Conservation (phyloP, 2,329 filamentous ascomycete species). For the Calonectria pauciramosa region DNA sequence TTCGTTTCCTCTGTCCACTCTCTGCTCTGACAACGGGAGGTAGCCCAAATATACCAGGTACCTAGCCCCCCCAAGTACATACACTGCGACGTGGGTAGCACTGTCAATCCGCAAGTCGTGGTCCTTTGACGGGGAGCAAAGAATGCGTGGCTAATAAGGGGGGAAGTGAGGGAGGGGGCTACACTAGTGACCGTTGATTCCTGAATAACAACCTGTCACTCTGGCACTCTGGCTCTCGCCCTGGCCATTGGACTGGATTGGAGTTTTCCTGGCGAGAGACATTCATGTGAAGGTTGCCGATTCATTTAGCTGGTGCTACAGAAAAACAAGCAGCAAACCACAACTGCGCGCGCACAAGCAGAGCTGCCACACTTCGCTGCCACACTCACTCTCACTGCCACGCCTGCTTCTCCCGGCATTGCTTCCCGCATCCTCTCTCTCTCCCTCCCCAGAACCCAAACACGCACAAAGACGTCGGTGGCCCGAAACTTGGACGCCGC, state of each 20-base stretch:
- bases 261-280: neutral
- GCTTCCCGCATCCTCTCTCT: neutral
- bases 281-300: neutral
- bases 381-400: neutral
- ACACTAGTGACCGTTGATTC: constrained; percentile 44
- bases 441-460: neutral
- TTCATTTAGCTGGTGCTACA: neutral
- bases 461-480: constrained; percentile 17
- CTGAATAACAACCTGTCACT: constrained; percentile 11
- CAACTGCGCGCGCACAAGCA: neutral
- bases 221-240: constrained; percentile 7
- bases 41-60: constrained; percentile 10
- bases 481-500: constrained; percentile 23
- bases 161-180: constrained; percentile 23
- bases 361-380: neutral
- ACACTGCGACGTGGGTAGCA: constrained; percentile 2
- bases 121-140: constrained; percentile 10
- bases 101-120: constrained; percentile 13
- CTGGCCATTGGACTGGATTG: neutral
- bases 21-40: constrained; percentile 29
- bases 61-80: neutral
- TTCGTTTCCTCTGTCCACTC: constrained; percentile 3
- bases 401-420: neutral
- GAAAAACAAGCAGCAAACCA: neutral
- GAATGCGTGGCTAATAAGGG: constrained; percentile 29